Conservation (phyloP, 768 basidiomycete genomes). For the Pleurotus tuber-regium region DNA sequence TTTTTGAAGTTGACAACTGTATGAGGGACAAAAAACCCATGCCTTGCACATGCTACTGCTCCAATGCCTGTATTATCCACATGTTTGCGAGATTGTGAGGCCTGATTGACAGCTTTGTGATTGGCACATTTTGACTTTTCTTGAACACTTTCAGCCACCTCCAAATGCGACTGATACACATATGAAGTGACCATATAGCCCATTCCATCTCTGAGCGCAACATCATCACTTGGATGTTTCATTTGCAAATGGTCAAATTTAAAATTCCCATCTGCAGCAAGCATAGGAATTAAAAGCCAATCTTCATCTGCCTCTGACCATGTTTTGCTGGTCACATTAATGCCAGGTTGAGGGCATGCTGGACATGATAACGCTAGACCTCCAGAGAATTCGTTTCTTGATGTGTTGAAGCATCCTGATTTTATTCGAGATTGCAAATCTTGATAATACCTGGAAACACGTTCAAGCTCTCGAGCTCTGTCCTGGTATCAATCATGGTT, state of each 20-base stretch:
- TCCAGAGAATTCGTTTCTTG: background rate
- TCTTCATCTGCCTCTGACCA: background rate
- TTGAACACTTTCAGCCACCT: background rate
- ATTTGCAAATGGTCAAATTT: constrained; percentile 12
- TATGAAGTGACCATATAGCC: background rate
- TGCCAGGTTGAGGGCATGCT: constrained; percentile 16
- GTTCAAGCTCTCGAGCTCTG: background rate
- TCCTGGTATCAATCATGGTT: background rate
- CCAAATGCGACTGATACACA: constrained; percentile 10
- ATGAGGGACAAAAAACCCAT: constrained; percentile 29
- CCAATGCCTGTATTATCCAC: constrained; percentile 26
- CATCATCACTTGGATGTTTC: background rate
- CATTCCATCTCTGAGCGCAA: background rate
- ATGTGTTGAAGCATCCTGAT: background rate
- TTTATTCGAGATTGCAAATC: constrained; percentile 3
- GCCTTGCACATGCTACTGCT: constrained; percentile 25
- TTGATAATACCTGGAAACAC: constrained; percentile 1
- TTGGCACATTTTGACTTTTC: background rate
- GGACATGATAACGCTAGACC: constrained; percentile 12
- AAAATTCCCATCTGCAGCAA: constrained; percentile 14
- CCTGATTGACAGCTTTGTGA: constrained; percentile 16
- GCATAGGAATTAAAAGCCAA: background rate
- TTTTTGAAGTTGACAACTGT: constrained; percentile 28
- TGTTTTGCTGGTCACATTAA: constrained; percentile 1
- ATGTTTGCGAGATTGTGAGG: constrained; percentile 14